Base-by-base conservation (phyloP, 352 stramenopile genomes). In the Globisporangium okanoganense region DNA sequence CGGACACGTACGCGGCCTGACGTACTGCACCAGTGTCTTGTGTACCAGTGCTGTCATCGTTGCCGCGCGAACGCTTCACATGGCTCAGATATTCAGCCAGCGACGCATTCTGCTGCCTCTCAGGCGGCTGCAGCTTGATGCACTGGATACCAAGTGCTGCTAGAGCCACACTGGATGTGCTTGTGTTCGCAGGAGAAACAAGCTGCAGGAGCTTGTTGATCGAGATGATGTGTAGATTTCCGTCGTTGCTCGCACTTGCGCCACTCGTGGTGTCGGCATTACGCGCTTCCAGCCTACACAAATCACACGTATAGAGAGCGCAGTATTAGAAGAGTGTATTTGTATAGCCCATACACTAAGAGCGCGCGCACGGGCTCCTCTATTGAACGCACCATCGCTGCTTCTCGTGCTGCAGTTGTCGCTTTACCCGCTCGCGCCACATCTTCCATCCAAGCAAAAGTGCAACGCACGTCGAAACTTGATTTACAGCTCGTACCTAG, bases 1-100 rank as follows among this genome's bases (percentile, higher is more conserved):
- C 52, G 18, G 76, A 88, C 1, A 67, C 62, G 36, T 73, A 85
- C 3, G 66, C 70, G n/a, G 67, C 22, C 47, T 52, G 56, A 16
- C 12, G 24, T 10, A 14, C 40, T 7, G 16, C 33, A 1, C 3
- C 64, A 20, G 44, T 61, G 48, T 67, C 51, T 45, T 22, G 40
- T 16, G 33, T 31, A 40, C 9, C 41, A 24, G 12, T 24, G 50
- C 31, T n/a, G 51, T 35, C 14, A 20, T 29, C 29, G 4, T 5
- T 20, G 25, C 9, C 29, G 3, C 47, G 47, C 9, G 47, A 22
- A 7, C 18, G 29, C 47, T 54, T 54, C 6, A 25, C 16, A 38
- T 14, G 16, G 43, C 20, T 20, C 6, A 45, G 18, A 18, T 44
- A 14, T 20, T 8, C 38, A 4, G 38, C 14, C 18, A 25, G 41